phyloP scores from a whole-genome alignment of 2,329 filamentous ascomycete genomes.

The Trichoderma asperellum region DNA sequence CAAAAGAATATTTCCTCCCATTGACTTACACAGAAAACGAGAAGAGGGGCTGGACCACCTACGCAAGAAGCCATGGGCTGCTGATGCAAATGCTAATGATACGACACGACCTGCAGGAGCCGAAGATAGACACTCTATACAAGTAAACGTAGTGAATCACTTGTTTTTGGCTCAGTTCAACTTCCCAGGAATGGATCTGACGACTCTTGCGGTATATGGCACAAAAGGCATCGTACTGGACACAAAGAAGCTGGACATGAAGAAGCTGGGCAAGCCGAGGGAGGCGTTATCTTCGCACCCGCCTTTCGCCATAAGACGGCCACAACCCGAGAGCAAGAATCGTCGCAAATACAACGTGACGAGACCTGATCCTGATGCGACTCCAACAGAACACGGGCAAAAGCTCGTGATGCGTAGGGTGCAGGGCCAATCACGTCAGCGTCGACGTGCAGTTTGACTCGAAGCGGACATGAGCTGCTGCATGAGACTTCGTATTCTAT shows the following conservation, averaged over 20 bases:
- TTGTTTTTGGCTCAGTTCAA: not conserved
- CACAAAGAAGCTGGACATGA: not conserved
- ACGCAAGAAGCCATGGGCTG: not conserved
- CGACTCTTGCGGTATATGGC: not conserved
- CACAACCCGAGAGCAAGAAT: too few species aligned
- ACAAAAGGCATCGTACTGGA: not conserved
- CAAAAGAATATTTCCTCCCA: not conserved
- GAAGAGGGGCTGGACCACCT: not conserved
- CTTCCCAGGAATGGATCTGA: not conserved
- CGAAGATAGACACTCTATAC: not conserved
- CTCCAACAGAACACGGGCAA: not conserved
- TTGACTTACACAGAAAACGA: not conserved
- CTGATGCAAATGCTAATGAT: not conserved
- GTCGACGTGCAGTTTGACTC: not conserved
- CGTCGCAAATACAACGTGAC: too few species aligned
- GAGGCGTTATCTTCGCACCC: not conserved
- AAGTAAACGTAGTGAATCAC: not conserved
- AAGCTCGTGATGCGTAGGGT: not conserved
- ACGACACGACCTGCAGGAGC: not conserved
- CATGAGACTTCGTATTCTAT: conserved; percentile 23
- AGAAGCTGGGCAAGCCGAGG: not conserved
- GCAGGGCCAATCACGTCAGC: not conserved
- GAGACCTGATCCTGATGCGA: not conserved
- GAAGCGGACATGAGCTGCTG: not conserved
- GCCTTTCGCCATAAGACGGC: not conserved